Conservation (phyloP, 176 grass and related monocot genomes). For the Bolboschoenus planiculmis region DNA sequence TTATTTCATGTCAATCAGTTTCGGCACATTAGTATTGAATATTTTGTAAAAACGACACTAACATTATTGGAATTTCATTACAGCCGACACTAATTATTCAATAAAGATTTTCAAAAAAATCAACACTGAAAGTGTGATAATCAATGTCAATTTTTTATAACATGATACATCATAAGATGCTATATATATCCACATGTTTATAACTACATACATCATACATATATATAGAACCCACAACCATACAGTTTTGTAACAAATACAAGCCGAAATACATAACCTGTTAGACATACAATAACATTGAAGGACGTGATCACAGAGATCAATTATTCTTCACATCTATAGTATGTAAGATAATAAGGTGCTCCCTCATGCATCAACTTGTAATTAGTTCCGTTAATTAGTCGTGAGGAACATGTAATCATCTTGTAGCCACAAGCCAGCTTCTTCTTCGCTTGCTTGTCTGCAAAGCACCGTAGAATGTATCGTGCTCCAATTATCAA, state of each 20-base stretch:
- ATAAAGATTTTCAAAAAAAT: no score
- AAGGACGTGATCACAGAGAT: background rate
- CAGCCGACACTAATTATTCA: no score
- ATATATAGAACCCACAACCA: background rate
- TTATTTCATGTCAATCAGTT: no score
- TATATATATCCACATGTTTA: no score
- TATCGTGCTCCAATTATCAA: slow-evolving; percentile 37
- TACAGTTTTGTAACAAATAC: slow-evolving; percentile 1
- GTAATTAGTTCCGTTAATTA: background rate
- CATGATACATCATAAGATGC: no score
- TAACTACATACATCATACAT: background rate
- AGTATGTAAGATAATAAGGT: background rate
- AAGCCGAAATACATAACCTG: background rate
- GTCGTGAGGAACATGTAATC: slow-evolving; percentile 40
- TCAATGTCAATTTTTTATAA: no score
- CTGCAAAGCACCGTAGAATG: slow-evolving; percentile 49
- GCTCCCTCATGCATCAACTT: background rate
- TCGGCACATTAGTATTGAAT: no score
- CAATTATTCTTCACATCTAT: background rate
- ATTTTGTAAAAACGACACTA: no score
- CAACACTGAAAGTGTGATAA: no score
- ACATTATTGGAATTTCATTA: no score
- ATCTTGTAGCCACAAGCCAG: slow-evolving; percentile 40
- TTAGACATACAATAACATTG: background rate
- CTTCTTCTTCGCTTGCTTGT: slow-evolving; percentile 77